These are phyloP conservation scores for Apiotrichum gracile DNA, from an alignment of 1,284 basidiomycete species.

Conservation along the genomic window DNA sequence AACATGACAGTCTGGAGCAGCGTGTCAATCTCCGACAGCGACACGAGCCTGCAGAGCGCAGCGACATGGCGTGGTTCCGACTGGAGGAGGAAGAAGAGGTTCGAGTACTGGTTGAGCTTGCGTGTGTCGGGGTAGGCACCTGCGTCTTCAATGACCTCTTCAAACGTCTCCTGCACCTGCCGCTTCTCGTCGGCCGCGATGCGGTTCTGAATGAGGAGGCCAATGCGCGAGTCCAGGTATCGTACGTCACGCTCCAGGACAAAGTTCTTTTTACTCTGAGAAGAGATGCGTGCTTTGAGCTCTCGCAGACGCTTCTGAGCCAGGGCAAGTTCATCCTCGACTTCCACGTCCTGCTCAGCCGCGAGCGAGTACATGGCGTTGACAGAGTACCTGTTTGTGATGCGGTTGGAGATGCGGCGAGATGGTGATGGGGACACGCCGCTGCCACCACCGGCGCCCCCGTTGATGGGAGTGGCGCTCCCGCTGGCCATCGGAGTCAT, in stretches of 20 bases:
- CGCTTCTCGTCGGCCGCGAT: conserved; percentile 97
- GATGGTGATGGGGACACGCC: conserved; percentile 4
- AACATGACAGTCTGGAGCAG: conserved; percentile 99
- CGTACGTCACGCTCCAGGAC: conserved; percentile 96
- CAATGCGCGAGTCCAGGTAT: conserved; percentile 96
- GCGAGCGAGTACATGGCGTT: conserved; percentile 96
- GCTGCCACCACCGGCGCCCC: not conserved
- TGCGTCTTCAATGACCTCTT: conserved; percentile 73
- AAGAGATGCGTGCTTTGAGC: conserved; percentile 93
- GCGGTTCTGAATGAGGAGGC: conserved; percentile 93
- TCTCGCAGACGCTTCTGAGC: conserved; percentile 94
- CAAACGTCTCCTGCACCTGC: conserved; percentile 86
- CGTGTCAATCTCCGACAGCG: conserved; percentile 92
- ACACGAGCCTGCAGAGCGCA: conserved; percentile 92
- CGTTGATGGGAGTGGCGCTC: not conserved
- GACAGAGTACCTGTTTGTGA: conserved; percentile 93
- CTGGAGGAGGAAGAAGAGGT: conserved; percentile 97
- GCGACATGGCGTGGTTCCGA: conserved; percentile 96
- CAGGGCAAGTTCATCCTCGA: conserved; percentile 95
- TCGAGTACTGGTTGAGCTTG: conserved; percentile 85
- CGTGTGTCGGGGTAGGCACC: conserved; percentile 90
- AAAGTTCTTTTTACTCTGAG: conserved; percentile 99
- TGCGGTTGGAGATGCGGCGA: conserved; percentile 59
- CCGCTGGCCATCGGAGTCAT: not conserved
- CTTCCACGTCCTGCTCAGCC: conserved; percentile 96